Percentiles rank a stretch among this genome's conserved stretches.
phyloP scores from a whole-genome alignment of 805 yeast genomes.

The Saccharomycopsis amapae region DNA sequence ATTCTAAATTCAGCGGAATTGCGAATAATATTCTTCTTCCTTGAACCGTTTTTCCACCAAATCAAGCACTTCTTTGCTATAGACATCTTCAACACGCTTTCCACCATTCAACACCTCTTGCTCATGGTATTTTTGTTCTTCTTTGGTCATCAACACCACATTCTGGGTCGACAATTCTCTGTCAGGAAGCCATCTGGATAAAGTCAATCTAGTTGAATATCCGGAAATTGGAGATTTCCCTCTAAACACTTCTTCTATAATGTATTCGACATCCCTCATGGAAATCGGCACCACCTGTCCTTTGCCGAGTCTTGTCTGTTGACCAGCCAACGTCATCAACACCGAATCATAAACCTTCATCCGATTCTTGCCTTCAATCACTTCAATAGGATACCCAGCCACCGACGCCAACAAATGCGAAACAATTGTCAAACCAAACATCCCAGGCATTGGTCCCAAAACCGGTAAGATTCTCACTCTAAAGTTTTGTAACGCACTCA shows the following conservation, averaged over 20 bases:
- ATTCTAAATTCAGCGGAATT: slow-evolving; percentile 32
- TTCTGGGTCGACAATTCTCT: slow-evolving; percentile 65
- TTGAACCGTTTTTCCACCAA: slow-evolving; percentile 55
- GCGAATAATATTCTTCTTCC: slow-evolving; percentile 71
- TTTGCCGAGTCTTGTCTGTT: slow-evolving; percentile 70
- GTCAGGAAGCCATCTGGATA: slow-evolving; percentile 78
- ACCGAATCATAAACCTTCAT: slow-evolving; percentile 79
- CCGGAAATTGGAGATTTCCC: slow-evolving; percentile 89
- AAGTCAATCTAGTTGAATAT: slow-evolving; percentile 67
- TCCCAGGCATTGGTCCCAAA: slow-evolving; percentile 93
- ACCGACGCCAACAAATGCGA: slow-evolving; percentile 72
- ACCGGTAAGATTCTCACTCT: slow-evolving; percentile 94
- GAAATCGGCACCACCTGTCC: slow-evolving; percentile 76
- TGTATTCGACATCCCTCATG: slow-evolving; percentile 65
- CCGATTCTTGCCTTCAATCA: slow-evolving; percentile 85
- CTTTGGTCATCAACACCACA: slow-evolving; percentile 80
- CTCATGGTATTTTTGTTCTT: slow-evolving; percentile 80
- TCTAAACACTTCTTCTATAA: slow-evolving; percentile 85
- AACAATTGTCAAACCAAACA: slow-evolving; percentile 87
- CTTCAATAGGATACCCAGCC: slow-evolving; percentile 86
- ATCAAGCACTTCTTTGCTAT: slow-evolving; percentile 49
- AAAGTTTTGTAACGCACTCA: slow-evolving; percentile 81
- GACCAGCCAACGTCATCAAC: slow-evolving; percentile 78
- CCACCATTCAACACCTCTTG: slow-evolving; percentile 62
- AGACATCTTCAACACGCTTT: slow-evolving; percentile 56